Conservation (phyloP, 805 yeast genomes). For the Candida glaebosa region DNA sequence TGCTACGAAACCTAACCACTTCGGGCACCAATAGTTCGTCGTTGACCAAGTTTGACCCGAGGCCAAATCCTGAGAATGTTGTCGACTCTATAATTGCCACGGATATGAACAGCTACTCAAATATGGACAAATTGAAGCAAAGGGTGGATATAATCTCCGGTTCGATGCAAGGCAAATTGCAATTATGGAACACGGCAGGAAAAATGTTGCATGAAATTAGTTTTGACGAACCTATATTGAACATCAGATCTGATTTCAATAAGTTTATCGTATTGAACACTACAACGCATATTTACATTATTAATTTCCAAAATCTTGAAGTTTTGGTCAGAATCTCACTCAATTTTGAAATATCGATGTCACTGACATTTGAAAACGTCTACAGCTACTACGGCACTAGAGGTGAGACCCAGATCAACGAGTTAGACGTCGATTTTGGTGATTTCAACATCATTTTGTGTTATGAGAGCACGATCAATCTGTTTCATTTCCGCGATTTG, state of each 20-base stretch:
- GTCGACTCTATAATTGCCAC: slow-evolving; percentile 16
- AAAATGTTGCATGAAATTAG: slow-evolving; percentile 8
- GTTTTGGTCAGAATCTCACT: slow-evolving; percentile 11
- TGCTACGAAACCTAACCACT: slow-evolving; percentile 30
- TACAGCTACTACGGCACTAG: slow-evolving; percentile 4
- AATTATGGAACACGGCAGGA: slow-evolving; percentile 25
- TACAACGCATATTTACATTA: slow-evolving; percentile 11
- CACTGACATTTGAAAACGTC: slow-evolving; percentile 5
- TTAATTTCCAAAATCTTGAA: slow-evolving; percentile 14
- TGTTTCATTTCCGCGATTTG: slow-evolving; percentile 17
- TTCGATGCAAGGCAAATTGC: slow-evolving; percentile 19
- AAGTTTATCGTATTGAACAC: slow-evolving; percentile 20
- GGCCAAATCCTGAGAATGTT: slow-evolving; percentile 7
- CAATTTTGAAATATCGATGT: slow-evolving; percentile 12
- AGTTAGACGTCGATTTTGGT: slow-evolving; percentile 31
- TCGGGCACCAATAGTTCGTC: slow-evolving; percentile 25
- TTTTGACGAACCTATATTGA: slow-evolving; percentile 12
- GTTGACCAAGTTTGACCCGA: slow-evolving; percentile 11
- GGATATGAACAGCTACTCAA: slow-evolving; percentile 12
- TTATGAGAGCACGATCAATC: slow-evolving; percentile 17
- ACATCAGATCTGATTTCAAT: slow-evolving; percentile 26
- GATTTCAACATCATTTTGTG: slow-evolving; percentile 26
- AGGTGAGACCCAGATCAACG: slow-evolving; percentile 7
- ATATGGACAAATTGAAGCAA: slow-evolving; percentile 21
- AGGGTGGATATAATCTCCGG: slow-evolving; percentile 25